These are phyloP conservation scores for Grigorovia yakushimaensis DNA, from an alignment of 805 yeast genomes.

Conservation along the genomic window DNA sequence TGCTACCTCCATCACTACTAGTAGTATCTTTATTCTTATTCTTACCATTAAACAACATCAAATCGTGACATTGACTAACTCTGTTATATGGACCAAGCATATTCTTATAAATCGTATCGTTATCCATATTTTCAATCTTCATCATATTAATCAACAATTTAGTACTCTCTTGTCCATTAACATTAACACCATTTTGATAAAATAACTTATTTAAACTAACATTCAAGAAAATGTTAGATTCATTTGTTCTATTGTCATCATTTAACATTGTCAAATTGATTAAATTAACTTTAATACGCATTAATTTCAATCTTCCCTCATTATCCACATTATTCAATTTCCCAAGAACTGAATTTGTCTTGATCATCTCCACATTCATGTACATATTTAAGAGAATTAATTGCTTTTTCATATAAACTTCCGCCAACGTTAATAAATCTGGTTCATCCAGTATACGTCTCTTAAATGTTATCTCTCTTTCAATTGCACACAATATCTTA, in stretches of 20 bases:
- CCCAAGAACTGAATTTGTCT: conserved; percentile 24
- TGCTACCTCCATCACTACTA: no score
- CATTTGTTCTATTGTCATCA: conserved; percentile 19
- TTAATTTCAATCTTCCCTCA: conserved; percentile 30
- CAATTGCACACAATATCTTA: conserved; percentile 32
- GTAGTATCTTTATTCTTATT: background rate
- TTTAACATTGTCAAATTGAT: conserved; percentile 62
- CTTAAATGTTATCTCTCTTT: conserved; percentile 40
- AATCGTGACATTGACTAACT: background rate
- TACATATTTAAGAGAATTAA: conserved; percentile 35
- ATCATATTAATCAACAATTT: conserved; percentile 48
- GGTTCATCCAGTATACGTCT: conserved; percentile 42
- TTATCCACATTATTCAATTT: conserved; percentile 16
- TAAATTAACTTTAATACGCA: conserved; percentile 59
- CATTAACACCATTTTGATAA: conserved; percentile 51
- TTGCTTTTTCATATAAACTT: conserved; percentile 30
- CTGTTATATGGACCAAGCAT: conserved; percentile 45
- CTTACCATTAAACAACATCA: background rate
- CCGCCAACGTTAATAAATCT: conserved; percentile 35
- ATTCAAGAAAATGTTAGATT: conserved; percentile 57
- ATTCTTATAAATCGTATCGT: conserved; percentile 55
- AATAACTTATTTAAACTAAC: conserved; percentile 52
- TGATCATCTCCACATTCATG: conserved; percentile 37
- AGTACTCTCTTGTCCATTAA: conserved; percentile 61
- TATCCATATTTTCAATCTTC: conserved; percentile 58